A percentile compares a stretch with the other conserved stretches of the same genome.
Evolutionary conservation across 192 early-diverging fungal genomes (phyloP).

Genomic region (Coemansia sp.): DNA sequence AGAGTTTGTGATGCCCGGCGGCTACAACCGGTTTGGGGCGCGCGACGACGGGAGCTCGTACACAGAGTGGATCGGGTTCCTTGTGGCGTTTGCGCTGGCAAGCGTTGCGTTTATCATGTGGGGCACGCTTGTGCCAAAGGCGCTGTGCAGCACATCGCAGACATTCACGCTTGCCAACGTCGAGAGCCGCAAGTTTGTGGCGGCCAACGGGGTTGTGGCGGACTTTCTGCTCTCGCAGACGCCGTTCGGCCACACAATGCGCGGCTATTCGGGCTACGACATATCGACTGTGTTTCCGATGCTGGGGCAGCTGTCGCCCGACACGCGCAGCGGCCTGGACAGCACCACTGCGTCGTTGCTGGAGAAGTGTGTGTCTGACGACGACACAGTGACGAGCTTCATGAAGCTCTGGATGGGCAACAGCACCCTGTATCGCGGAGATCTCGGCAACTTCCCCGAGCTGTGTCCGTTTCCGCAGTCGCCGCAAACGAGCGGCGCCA

Average conservation of each 20-base stretch:
- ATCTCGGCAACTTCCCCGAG: constrained; percentile 18
- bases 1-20: constrained; percentile 45
- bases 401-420: constrained; percentile 32
- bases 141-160: constrained; percentile 48
- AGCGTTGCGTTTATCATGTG: constrained; percentile 53
- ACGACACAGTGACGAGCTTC: constrained; percentile 18
- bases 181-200: constrained; percentile 30
- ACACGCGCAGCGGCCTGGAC: constrained; percentile 5
- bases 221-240: constrained; percentile 44
- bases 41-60: constrained; percentile 32
- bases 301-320: constrained; percentile 34
- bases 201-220: constrained; percentile 50
- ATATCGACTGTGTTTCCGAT: constrained; percentile 41
- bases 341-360: constrained; percentile 10
- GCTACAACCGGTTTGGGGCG: constrained; percentile 49
- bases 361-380: constrained; percentile 26
- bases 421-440: constrained; percentile 24
- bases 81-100: constrained; percentile 46
- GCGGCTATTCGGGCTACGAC: constrained; percentile 49
- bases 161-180: constrained; percentile 42
- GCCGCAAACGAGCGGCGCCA: constrained; percentile 41
- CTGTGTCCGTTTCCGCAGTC: constrained; percentile 49
- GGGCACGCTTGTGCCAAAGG: constrained; percentile 50
- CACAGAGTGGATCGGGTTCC: constrained; percentile 38
- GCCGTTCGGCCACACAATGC: constrained; percentile 38